Percentiles rank a stretch among this genome's conserved stretches.
These are phyloP conservation scores for Aspergillus sp. DNA, from an alignment of 2,329 filamentous ascomycete genomes.

Conservation along the genomic window DNA sequence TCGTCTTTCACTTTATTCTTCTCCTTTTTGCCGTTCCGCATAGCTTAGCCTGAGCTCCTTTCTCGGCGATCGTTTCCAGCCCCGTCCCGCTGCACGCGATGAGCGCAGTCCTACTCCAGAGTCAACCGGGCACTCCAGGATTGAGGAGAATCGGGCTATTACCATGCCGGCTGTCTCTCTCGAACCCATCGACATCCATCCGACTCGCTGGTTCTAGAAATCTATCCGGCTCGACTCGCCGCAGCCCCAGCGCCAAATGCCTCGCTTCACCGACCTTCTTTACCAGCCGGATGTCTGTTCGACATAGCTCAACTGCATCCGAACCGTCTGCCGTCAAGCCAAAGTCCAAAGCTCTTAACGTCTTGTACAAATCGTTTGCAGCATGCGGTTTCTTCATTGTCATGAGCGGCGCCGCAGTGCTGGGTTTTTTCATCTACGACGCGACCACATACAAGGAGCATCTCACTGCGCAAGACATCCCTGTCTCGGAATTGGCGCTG, in stretches of 20 bases:
- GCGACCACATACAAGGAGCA: conserved; percentile 82
- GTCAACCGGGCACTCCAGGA: conserved; percentile 25
- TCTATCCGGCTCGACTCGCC: conserved; percentile 14
- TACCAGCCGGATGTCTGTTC: conserved; percentile 22
- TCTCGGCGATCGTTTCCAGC: conserved; percentile 3
- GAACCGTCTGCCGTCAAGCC: conserved; percentile 17
- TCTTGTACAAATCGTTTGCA: conserved; percentile 68
- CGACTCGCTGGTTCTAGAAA: conserved; percentile 16
- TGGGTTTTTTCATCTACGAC: conserved; percentile 92
- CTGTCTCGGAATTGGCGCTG: conserved; percentile 80
- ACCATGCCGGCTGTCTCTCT: conserved; percentile 18
- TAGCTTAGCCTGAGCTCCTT: conserved; percentile 3
- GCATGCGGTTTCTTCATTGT: conserved; percentile 73
- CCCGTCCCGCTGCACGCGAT: conserved; percentile 18
- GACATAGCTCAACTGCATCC: conserved; percentile 31
- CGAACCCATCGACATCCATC: conserved; percentile 10
- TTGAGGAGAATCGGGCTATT: conserved; percentile 25
- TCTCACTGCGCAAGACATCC: conserved; percentile 65
- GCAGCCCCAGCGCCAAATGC: conserved; percentile 21
- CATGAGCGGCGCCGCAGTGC: conserved; percentile 65
- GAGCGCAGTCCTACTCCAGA: conserved; percentile 31
- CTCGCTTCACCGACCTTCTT: conserved; percentile 19
- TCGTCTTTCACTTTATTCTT: conserved; percentile 3
- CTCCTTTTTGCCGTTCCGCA: neutral
- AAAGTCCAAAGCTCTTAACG: conserved; percentile 41